Evolutionary conservation across 768 basidiomycete genomes (phyloP).

Genomic region (Gyrodon lividus): DNA sequence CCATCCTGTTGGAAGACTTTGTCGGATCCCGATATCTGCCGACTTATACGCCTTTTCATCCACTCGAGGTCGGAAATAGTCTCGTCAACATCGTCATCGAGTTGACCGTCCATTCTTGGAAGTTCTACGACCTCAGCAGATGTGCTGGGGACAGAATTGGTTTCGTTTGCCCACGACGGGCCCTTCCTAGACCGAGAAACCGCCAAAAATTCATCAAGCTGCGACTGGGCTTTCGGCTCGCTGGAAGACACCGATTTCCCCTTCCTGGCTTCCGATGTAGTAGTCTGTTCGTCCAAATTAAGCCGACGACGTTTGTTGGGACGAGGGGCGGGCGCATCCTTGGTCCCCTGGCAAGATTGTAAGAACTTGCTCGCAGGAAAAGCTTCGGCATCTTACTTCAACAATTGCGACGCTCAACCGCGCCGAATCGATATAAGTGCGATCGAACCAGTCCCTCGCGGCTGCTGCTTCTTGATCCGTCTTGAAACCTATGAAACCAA

Average conservation of each 20-base stretch:
- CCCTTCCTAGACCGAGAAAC: slow-evolving; percentile 72
- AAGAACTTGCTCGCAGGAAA: slow-evolving; percentile 2
- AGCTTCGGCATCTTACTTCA: slow-evolving; percentile 47
- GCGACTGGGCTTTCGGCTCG: slow-evolving; percentile 30
- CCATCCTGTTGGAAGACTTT: slow-evolving; percentile 64
- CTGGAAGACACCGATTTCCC: background rate
- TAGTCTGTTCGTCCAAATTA: slow-evolving; percentile 23
- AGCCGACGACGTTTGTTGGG: slow-evolving; percentile 70
- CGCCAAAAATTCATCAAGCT: slow-evolving; percentile 66
- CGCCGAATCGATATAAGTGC: slow-evolving; percentile 78
- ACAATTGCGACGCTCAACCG: slow-evolving; percentile 74
- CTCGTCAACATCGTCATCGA: slow-evolving; percentile 27
- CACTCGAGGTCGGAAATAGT: slow-evolving; percentile 70
- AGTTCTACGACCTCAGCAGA: background rate
- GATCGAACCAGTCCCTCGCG: slow-evolving; percentile 83
- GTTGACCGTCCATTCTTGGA: background rate
- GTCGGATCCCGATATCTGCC: slow-evolving; percentile 38
- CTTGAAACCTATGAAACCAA: slow-evolving; percentile 93
- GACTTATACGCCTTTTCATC: slow-evolving; percentile 65
- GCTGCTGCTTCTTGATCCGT: slow-evolving; percentile 68
- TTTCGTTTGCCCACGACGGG: slow-evolving; percentile 65
- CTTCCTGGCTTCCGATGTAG: slow-evolving; percentile 13
- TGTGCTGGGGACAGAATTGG: slow-evolving; percentile 23
- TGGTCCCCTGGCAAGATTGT: slow-evolving; percentile 50
- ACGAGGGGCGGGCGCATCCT: slow-evolving; percentile 63